These are phyloP conservation scores for Phytophthora pluvialis DNA, from an alignment of 352 stramenopile genomes.

Conservation along the genomic window DNA sequence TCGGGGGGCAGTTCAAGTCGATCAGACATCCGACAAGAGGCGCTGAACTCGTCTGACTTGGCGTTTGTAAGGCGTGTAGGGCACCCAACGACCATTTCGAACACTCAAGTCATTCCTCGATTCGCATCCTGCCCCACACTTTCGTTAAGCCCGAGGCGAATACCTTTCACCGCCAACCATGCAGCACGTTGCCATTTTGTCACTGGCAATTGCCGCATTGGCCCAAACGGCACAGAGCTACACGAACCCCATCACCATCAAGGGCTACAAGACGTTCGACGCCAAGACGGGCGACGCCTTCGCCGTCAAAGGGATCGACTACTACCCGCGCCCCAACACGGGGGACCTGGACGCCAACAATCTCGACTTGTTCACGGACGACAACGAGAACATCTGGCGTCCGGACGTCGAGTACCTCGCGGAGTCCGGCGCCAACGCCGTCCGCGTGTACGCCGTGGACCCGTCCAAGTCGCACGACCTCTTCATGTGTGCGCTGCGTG, in stretches of 20 bases:
- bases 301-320: conserved; percentile 80
- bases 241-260: conserved; percentile 64
- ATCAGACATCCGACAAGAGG: background rate
- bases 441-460: conserved; percentile 88
- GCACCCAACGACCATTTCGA: conserved; percentile 2
- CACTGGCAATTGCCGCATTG: conserved; percentile 16
- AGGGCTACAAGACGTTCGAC: conserved; percentile 84
- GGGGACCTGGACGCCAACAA: conserved; percentile 77
- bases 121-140: conserved; percentile 18
- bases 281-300: conserved; percentile 73
- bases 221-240: conserved; percentile 29
- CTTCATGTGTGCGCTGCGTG: conserved; percentile 86
- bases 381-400: conserved; percentile 70
- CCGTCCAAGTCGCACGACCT: conserved; percentile 82
- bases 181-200: conserved; percentile 19
- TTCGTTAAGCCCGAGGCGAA: background rate
- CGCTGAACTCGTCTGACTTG: conserved; percentile 17
- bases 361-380: conserved; percentile 87
- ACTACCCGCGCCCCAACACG: conserved; percentile 87
- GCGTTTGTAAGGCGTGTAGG: conserved; percentile 14
- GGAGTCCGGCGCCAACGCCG: conserved; percentile 69
- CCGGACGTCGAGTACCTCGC: conserved; percentile 71
- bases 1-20: conserved; percentile 9
- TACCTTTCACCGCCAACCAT: conserved; percentile 21
- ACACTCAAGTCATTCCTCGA: conserved; percentile 29